A percentile compares a stretch with the other conserved stretches of the same genome.
Conservation (phyloP, 2,329 filamentous ascomycete species). For the Pseudogymnoascus sp. region DNA sequence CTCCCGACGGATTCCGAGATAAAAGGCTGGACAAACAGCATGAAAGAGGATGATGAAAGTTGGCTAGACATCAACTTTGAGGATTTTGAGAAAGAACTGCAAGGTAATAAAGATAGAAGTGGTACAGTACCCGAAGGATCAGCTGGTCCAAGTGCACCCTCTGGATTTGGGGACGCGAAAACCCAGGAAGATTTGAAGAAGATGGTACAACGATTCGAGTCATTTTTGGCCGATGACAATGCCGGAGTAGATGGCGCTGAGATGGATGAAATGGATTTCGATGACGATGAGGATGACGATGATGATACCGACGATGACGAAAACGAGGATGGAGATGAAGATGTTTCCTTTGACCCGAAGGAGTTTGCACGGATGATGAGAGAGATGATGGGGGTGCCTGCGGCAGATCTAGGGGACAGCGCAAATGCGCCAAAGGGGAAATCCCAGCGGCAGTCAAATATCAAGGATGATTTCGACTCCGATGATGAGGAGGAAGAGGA, state of each 20-base stretch:
- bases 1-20: constrained; percentile 74
- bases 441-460: constrained; percentile 6
- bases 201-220: constrained; percentile 89
- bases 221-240: constrained; percentile 78
- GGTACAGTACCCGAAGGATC: constrained; percentile 16
- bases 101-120: constrained; percentile 38
- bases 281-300: constrained; percentile 39
- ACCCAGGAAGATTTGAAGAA: constrained; percentile 73
- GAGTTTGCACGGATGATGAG: constrained; percentile 84
- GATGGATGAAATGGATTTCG: constrained; percentile 61
- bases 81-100: constrained; percentile 78
- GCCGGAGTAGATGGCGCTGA: constrained; percentile 75
- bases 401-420: constrained; percentile 15
- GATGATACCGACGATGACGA: constrained; percentile 46
- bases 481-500: constrained; percentile 36
- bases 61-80: constrained; percentile 91
- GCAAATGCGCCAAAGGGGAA: neutral
- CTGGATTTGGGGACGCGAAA: constrained; percentile 55
- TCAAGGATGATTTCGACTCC: constrained; percentile 23
- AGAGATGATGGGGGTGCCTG: constrained; percentile 72
- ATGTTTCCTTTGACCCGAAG: constrained; percentile 64
- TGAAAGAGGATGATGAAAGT: constrained; percentile 70
- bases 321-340: constrained; percentile 63
- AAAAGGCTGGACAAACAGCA: constrained; percentile 51
- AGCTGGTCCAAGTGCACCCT: constrained; percentile 25